Evolutionary conservation across 129 eudicot genomes (phyloP).

Genomic region (Pulicaria dysenterica): DNA sequence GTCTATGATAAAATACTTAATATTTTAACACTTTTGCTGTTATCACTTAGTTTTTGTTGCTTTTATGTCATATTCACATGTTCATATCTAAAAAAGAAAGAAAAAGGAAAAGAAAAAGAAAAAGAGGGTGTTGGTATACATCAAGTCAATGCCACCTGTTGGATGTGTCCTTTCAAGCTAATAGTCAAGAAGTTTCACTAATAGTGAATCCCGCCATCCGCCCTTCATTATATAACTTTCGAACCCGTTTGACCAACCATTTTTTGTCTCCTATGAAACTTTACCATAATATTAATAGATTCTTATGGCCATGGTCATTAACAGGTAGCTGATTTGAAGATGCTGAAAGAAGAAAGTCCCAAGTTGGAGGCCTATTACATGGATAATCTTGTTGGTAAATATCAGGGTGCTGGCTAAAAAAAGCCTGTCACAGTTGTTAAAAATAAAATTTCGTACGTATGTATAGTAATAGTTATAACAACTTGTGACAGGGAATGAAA

Average conservation of each 20-base stretch:
- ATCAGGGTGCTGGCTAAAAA: too few relatives aligned
- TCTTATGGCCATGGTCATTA: slow-evolving; percentile 18
- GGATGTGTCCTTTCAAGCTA: neutral
- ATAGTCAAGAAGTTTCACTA: neutral
- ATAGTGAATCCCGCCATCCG: too few relatives aligned
- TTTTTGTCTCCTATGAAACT: neutral
- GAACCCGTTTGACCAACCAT: too few relatives aligned
- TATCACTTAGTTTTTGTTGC: neutral
- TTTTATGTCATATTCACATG: neutral
- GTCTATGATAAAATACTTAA: neutral
- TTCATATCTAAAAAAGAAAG: neutral
- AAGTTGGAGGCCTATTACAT: slow-evolving; percentile 49
- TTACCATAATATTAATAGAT: neutral
- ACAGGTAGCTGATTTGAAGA: slow-evolving; percentile 48
- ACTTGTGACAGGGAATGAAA: slow-evolving; percentile 37
- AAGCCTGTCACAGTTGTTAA: neutral
- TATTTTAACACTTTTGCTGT: too few relatives aligned
- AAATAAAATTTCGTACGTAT: neutral
- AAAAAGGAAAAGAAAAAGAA: too few relatives aligned
- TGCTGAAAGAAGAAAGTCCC: slow-evolving; percentile 39
- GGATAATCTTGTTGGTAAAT: slow-evolving; percentile 46
- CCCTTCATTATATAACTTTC: too few relatives aligned
- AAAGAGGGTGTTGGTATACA: neutral
- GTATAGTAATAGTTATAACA: neutral
- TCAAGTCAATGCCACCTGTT: neutral